Conservation (phyloP, 73 alveolate genomes). For the Durusdinium trenchii region DNA sequence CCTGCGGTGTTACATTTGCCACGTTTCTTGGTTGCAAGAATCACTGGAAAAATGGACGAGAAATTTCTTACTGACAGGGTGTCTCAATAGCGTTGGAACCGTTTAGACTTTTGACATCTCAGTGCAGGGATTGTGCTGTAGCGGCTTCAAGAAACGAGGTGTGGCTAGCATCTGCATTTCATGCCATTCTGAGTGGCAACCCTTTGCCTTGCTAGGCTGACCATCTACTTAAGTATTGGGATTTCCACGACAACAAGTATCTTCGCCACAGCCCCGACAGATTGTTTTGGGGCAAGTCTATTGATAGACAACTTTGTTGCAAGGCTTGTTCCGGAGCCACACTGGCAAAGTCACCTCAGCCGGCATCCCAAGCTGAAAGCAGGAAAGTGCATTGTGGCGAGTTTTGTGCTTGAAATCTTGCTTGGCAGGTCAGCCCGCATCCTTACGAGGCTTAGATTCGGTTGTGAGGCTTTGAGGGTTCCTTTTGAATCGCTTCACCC, state of each 20-base stretch:
- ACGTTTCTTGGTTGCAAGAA: too few relatives aligned
- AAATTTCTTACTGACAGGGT: too few relatives aligned
- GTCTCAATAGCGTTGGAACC: too few relatives aligned
- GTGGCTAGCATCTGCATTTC: not conserved
- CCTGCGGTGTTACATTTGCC: too few relatives aligned
- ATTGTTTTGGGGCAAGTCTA: too few relatives aligned
- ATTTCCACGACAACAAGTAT: slow-evolving; percentile 89
- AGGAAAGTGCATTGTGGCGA: not conserved
- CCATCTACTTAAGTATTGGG: slow-evolving; percentile 78
- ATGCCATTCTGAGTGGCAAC: not conserved
- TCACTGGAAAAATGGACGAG: too few relatives aligned
- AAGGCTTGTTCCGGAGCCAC: slow-evolving; percentile 76
- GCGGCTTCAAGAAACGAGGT: slow-evolving; percentile 84
- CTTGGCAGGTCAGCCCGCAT: slow-evolving; percentile 70
- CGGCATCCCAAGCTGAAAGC: not conserved
- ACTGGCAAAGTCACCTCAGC: slow-evolving; percentile 77
- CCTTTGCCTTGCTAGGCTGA: slow-evolving; percentile 26
- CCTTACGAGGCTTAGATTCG: slow-evolving; percentile 87
- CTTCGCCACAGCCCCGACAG: slow-evolving; percentile 37
- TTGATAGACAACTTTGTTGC: not conserved
- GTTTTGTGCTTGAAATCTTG: not conserved
- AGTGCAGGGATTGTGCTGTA: slow-evolving; percentile 92
- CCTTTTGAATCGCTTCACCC: not conserved
- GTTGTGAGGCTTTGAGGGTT: too few relatives aligned
- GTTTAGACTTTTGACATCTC: too few relatives aligned